These are phyloP conservation scores for Hymenoscyphus repandus DNA, from an alignment of 2,329 filamentous ascomycete genomes.

Conservation along the genomic window DNA sequence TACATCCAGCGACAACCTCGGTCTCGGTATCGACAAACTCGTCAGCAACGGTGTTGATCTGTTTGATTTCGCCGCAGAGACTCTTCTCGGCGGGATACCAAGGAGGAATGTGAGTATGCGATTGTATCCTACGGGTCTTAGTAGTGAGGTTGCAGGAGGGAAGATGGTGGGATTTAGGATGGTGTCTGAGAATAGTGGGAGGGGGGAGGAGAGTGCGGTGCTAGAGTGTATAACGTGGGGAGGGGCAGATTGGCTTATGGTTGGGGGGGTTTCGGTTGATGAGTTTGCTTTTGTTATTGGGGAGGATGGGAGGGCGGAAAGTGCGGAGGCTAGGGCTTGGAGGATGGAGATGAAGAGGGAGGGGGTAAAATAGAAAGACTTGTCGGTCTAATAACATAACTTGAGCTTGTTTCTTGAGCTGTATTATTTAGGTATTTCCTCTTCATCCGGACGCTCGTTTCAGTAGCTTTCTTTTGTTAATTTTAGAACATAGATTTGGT, in stretches of 20 bases:
- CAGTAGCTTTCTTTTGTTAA: too few relatives aligned
- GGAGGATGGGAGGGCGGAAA: conserved; percentile 5
- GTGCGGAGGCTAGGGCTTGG: not conserved
- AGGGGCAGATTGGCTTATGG: not conserved
- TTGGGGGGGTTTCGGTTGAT: conserved; percentile 29
- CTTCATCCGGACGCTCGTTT: too few relatives aligned
- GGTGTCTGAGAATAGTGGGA: not conserved
- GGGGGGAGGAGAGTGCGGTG: not conserved
- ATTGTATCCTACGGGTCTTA: conserved; percentile 2
- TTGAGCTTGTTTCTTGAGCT: too few relatives aligned
- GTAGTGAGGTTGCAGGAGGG: not conserved
- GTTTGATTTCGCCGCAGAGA: not conserved
- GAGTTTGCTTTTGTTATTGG: conserved; percentile 7
- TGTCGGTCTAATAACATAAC: too few relatives aligned
- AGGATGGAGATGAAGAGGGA: not conserved
- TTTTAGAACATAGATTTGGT: too few relatives aligned
- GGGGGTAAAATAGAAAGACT: too few relatives aligned
- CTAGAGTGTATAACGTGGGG: conserved; percentile 2
- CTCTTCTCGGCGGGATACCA: not conserved
- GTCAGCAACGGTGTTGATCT: conserved; percentile 10
- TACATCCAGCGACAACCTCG: conserved; percentile 1
- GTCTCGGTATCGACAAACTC: conserved; percentile 5
- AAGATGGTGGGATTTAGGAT: not conserved
- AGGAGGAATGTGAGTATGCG: not conserved
- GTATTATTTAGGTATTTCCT: too few relatives aligned